phyloP scores from a whole-genome alignment of 2,329 filamentous ascomycete species.

The Trichothecium sympodiale region DNA sequence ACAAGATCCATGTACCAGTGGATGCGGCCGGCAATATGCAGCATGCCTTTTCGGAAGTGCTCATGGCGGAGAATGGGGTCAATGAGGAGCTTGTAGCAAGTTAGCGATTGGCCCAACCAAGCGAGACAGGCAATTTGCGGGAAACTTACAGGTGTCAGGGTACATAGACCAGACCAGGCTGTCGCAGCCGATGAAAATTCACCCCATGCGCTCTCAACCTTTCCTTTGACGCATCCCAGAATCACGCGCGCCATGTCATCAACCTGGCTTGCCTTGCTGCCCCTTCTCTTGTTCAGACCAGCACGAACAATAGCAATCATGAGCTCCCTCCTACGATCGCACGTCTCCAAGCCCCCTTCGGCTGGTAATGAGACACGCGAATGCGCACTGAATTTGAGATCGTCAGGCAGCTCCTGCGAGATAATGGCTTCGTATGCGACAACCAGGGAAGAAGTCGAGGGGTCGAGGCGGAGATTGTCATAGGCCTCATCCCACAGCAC shows the following conservation, averaged over 20 bases:
- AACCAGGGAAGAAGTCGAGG: conserved; percentile 17
- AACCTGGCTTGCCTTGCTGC: conserved; percentile 14
- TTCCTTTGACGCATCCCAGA: conserved; percentile 15
- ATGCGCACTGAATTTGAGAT: conserved; percentile 17
- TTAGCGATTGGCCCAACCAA: neutral
- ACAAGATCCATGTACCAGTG: conserved; percentile 22
- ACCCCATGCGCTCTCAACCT: conserved; percentile 14
- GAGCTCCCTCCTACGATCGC: conserved; percentile 15
- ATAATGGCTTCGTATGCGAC: conserved; percentile 24
- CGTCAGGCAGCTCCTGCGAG: conserved; percentile 20
- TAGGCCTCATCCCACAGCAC: conserved; percentile 24
- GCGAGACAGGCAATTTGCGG: neutral
- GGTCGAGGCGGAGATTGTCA: conserved; percentile 17
- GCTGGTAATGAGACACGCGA: conserved; percentile 10
- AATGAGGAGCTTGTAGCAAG: conserved; percentile 17
- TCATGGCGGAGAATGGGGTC: conserved; percentile 21
- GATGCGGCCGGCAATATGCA: conserved; percentile 20
- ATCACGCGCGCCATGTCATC: conserved; percentile 17
- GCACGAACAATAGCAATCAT: conserved; percentile 18
- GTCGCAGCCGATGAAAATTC: conserved; percentile 17
- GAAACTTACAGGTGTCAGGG: conserved; percentile 22
- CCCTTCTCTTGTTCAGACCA: conserved; percentile 17
- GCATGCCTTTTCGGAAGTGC: conserved; percentile 16
- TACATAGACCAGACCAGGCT: conserved; percentile 25
- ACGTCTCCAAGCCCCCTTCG: conserved; percentile 5